Evolutionary conservation across 805 yeast genomes (phyloP).

Genomic region (Ascoidea tarda): DNA sequence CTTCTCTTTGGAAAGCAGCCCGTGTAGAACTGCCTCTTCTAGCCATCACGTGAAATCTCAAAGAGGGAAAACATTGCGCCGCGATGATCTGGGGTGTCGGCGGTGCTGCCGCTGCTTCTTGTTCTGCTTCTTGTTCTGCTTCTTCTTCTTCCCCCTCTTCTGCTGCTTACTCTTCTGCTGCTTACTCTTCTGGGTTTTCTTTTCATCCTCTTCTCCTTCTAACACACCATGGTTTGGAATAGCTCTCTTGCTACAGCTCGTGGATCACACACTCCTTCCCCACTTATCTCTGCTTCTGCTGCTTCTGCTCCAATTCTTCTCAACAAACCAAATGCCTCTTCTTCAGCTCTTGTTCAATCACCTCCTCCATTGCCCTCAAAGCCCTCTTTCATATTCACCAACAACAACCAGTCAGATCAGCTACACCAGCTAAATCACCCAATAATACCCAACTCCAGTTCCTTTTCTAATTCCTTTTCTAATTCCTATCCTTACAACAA

Average conservation of each 20-base stretch:
- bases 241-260: background rate
- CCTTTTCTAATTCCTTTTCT: background rate
- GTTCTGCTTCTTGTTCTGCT: too few species aligned
- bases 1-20: too few species aligned
- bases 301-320: background rate
- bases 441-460: background rate
- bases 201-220: too few species aligned
- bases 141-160: too few species aligned
- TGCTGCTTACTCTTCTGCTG: background rate
- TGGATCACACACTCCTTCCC: background rate
- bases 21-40: background rate
- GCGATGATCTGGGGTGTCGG: too few species aligned
- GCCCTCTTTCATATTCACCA: background rate
- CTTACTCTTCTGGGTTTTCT: too few species aligned
- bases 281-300: background rate
- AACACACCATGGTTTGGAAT: too few species aligned
- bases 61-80: background rate
- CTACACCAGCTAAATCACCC: background rate
- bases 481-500: conserved; percentile 13
- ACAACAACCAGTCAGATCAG: background rate
- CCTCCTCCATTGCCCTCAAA: background rate
- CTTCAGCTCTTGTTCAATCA: background rate
- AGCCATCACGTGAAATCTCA: background rate
- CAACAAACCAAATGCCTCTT: background rate
- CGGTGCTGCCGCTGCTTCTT: too few species aligned